phyloP scores from a whole-genome alignment of 2,329 filamentous ascomycete species.

The Diaporthe helianthi region DNA sequence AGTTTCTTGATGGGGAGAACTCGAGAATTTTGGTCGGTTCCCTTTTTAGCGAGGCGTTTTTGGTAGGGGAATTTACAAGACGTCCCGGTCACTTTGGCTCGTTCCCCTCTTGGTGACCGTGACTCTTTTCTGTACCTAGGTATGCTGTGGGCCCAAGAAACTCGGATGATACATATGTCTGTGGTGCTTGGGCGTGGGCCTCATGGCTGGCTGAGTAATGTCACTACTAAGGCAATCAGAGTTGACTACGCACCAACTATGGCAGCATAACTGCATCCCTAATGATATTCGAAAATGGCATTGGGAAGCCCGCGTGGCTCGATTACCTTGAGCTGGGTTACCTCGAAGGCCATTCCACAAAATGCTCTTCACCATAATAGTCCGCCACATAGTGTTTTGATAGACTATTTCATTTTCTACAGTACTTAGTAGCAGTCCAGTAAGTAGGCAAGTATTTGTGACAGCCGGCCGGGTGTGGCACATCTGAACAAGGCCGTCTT shows the following conservation, averaged over 20 bases:
- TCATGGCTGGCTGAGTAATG: not conserved
- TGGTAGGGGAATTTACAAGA: conserved; percentile 4
- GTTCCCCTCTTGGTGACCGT: not conserved
- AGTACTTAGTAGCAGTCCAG: too few relatives aligned
- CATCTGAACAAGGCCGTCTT: too few relatives aligned
- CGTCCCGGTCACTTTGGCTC: not conserved
- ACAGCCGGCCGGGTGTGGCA: too few relatives aligned
- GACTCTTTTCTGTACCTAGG: not conserved
- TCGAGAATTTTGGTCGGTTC: conserved; percentile 13
- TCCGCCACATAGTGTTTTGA: too few relatives aligned
- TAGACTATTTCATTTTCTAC: too few relatives aligned
- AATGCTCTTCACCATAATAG: not conserved
- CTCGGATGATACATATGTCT: too few relatives aligned
- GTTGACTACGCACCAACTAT: too few relatives aligned
- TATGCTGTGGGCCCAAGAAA: not conserved
- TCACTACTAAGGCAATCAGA: too few relatives aligned
- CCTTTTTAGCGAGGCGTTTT: conserved; percentile 23
- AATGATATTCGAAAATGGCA: not conserved
- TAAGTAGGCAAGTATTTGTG: too few relatives aligned
- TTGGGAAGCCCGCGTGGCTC: not conserved
- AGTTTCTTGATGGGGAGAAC: not conserved
- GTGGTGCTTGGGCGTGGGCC: too few relatives aligned
- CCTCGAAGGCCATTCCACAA: not conserved
- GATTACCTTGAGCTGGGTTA: not conserved
- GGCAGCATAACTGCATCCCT: too few relatives aligned